phyloP scores from a whole-genome alignment of 1,139 yeast genomes.

The Candida freyschussii region DNA sequence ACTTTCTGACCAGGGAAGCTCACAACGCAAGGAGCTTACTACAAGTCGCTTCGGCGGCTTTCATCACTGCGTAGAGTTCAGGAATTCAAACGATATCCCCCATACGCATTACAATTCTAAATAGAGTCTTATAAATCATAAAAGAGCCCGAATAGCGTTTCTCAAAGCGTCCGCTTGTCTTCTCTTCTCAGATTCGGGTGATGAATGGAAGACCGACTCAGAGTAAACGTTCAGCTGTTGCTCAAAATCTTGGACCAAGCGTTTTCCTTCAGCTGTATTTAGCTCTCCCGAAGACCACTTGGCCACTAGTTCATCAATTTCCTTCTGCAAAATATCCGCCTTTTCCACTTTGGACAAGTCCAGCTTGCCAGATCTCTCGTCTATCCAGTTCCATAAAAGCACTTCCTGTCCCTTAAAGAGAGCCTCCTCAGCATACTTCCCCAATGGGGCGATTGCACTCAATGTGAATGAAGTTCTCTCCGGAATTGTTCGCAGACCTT shows the following conservation, averaged over 20 bases:
- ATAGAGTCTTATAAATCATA: too few species aligned
- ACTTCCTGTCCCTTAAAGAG: conserved; percentile 22
- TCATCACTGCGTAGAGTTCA: too few species aligned
- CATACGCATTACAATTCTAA: too few species aligned
- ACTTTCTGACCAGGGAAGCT: too few species aligned
- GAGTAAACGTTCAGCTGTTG: conserved; percentile 17
- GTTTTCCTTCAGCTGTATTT: conserved; percentile 13
- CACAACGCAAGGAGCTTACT: too few species aligned
- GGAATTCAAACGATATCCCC: too few species aligned
- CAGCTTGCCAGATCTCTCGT: conserved; percentile 20
- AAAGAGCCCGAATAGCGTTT: conserved; percentile 17
- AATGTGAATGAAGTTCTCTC: conserved; percentile 2
- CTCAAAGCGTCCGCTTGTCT: conserved; percentile 14
- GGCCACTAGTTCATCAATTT: conserved; percentile 19
- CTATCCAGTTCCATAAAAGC: conserved; percentile 25
- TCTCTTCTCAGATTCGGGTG: conserved; percentile 3
- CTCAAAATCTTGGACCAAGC: conserved; percentile 15
- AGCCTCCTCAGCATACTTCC: conserved; percentile 9
- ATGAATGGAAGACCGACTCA: background rate
- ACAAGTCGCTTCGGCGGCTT: too few species aligned
- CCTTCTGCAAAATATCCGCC: conserved; percentile 14
- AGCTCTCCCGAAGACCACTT: conserved; percentile 20
- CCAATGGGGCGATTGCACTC: conserved; percentile 2
- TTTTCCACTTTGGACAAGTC: conserved; percentile 13
- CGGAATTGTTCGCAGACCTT: conserved; percentile 3